Evolutionary conservation across 192 early-diverging fungal species (phyloP), one percentile per base, ranked within the genome.

Genomic region (Backusella tuberculispora): DNA sequence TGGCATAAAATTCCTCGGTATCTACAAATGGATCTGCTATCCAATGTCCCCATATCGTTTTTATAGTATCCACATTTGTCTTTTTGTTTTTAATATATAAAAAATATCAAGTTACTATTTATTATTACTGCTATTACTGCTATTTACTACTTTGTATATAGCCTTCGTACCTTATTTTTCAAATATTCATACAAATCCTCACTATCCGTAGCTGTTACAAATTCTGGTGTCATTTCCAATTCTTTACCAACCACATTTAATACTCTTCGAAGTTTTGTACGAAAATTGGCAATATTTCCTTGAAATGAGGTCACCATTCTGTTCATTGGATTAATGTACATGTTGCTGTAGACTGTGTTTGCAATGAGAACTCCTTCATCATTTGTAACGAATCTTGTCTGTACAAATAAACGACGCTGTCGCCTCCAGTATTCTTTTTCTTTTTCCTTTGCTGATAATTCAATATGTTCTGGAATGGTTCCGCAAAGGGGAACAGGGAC

Each of bases 351-450:
- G 17, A 75, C 74, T 26, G 63, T 26, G 43, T 67, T 63, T 12
- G 66, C 66, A 10, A 75, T 40, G 37, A 26, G 15, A 42, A 46
- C 37, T 13, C 42, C 74, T 42, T 75, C 74, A 53, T 75, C 46
- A 41, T 56, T 46, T 34, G 74, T 75, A 67, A 75, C 46, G 34
- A 66, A 75, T 67, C 74, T 41, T 41, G 29, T 75, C 12, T 63
- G 66, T 38, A 75, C 42, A 56, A 75, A 75, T 53, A 68, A 24
- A 41, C 74, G 74, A 4, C 74, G 74, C 26, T 75, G 74, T 24
- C 74, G 65, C 38, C 74, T 63, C 74, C 74, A 75, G 26, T 75
- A 75, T 44, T 75, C 74, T 29, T 38, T 75, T 13, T 75, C 66
- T 29, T 47, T 63, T 12, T 48, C 64, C 40, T 68, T 73, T 34